phyloP scores from a whole-genome alignment of 306 rosid species.

The Casuarina equisetifolia region DNA sequence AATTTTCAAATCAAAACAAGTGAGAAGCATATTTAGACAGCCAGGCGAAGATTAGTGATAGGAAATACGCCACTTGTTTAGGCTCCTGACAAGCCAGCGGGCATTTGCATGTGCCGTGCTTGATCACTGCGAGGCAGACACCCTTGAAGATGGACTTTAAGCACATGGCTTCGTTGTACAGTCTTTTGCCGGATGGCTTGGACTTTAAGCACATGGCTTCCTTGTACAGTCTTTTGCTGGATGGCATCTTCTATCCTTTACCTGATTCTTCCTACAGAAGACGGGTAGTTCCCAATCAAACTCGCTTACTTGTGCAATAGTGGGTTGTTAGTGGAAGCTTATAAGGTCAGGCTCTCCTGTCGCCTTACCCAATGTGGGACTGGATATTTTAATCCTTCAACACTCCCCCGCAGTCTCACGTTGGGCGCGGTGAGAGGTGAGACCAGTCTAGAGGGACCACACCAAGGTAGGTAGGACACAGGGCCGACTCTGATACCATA shows the following conservation, averaged over 20 bases:
- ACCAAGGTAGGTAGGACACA: too few relatives aligned
- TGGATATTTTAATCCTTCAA: too few relatives aligned
- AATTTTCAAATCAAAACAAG: neutral
- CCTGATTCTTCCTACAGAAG: neutral
- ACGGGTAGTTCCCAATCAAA: neutral
- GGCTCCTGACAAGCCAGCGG: neutral
- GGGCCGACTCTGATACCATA: too few relatives aligned
- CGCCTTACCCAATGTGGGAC: too few relatives aligned
- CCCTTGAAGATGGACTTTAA: neutral
- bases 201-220: neutral
- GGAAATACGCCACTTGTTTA: neutral
- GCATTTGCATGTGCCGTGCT: conserved; percentile 8
- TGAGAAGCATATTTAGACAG: neutral
- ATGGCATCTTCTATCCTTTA: too few relatives aligned
- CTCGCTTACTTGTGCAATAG: neutral
- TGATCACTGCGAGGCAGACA: neutral
- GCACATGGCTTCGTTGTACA: neutral
- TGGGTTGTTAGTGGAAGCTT: too few relatives aligned
- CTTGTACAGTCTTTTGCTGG: neutral
- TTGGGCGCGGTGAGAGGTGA: too few relatives aligned
- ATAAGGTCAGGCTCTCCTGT: too few relatives aligned
- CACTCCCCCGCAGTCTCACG: too few relatives aligned
- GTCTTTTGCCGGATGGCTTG: neutral
- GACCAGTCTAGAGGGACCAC: too few relatives aligned
- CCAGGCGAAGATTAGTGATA: neutral